phyloP scores from a whole-genome alignment of 805 yeast genomes.

The Nakazawaea populi region DNA sequence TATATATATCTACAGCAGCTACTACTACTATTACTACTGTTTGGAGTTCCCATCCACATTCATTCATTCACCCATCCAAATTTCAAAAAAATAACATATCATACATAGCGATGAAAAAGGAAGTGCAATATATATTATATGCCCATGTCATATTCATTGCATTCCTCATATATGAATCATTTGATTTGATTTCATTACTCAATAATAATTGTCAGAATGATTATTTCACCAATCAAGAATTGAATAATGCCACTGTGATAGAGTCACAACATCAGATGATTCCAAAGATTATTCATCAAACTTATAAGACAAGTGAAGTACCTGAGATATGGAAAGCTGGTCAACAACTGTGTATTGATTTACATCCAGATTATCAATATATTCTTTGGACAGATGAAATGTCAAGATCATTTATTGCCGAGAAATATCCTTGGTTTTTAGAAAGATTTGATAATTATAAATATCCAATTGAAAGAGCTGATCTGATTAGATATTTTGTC shows the following conservation, averaged over 20 bases:
- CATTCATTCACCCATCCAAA: no score
- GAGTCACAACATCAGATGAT: slow-evolving; percentile 49
- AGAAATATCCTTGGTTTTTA: slow-evolving; percentile 83
- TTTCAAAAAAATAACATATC: no score
- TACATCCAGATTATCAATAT: slow-evolving; percentile 86
- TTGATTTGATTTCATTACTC: slow-evolving; percentile 68
- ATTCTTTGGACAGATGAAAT: slow-evolving; percentile 86
- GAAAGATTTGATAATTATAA: slow-evolving; percentile 70
- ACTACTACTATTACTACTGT: no score
- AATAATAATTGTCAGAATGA: slow-evolving; percentile 66
- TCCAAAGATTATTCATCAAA: slow-evolving; percentile 91
- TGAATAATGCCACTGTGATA: slow-evolving; percentile 40
- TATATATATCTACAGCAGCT: background rate
- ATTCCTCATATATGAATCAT: slow-evolving; percentile 54
- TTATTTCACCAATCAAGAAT: slow-evolving; percentile 56
- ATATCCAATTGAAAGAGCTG: slow-evolving; percentile 85
- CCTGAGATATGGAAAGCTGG: slow-evolving; percentile 82
- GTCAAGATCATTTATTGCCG: slow-evolving; percentile 71
- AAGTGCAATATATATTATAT: slow-evolving; percentile 52
- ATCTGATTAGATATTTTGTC: slow-evolving; percentile 83
- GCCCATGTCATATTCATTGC: slow-evolving; percentile 51
- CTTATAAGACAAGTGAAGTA: slow-evolving; percentile 72
- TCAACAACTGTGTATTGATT: slow-evolving; percentile 66
- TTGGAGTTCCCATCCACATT: no score
- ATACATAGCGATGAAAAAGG: slow-evolving; percentile 47